A percentile compares a stretch with the other conserved stretches of the same genome.
These are phyloP conservation scores for Phellinidium pouzarii DNA, from an alignment of 1,284 basidiomycete species.

Conservation along the genomic window DNA sequence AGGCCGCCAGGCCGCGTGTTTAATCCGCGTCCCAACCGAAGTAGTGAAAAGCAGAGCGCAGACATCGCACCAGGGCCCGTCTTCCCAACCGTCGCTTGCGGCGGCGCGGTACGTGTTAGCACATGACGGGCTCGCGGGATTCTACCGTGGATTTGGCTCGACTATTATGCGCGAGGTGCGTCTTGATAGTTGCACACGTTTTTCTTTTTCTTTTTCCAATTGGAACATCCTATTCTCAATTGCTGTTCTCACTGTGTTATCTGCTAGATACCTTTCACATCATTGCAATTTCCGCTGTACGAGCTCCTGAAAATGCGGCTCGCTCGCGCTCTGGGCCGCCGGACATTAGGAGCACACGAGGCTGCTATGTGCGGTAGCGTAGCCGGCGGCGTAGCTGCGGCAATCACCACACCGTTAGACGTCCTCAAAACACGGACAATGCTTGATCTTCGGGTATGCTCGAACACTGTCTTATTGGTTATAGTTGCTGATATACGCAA, in stretches of 20 bases:
- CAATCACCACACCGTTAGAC: slow-evolving; percentile 90
- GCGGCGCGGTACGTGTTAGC: slow-evolving; percentile 44
- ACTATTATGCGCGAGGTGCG: slow-evolving; percentile 74
- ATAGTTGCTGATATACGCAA: slow-evolving; percentile 9
- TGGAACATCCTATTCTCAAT: slow-evolving; percentile 1
- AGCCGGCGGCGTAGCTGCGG: slow-evolving; percentile 87
- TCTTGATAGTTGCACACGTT: slow-evolving; percentile 1
- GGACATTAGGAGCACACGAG: slow-evolving; percentile 71
- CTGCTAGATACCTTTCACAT: slow-evolving; percentile 90
- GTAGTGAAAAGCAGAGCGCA: slow-evolving; percentile 86
- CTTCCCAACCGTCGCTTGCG: slow-evolving; percentile 38
- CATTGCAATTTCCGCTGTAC: slow-evolving; percentile 95
- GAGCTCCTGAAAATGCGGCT: slow-evolving; percentile 76
- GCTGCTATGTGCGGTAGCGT: slow-evolving; percentile 89
- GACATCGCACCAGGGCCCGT: slow-evolving; percentile 60
- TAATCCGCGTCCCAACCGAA: slow-evolving; percentile 92
- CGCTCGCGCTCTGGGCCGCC: slow-evolving; percentile 42
- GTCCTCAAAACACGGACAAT: slow-evolving; percentile 97
- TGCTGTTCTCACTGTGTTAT: slow-evolving; percentile 14
- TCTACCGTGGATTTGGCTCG: slow-evolving; percentile 76
- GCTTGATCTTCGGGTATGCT: slow-evolving; percentile 75
- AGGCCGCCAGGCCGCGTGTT: slow-evolving; percentile 70
- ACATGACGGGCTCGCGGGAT: slow-evolving; percentile 59
- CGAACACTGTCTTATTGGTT: neutral
- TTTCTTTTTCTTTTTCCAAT: neutral